Conservation (phyloP, 805 yeast genomes). For the Candida awuae region DNA sequence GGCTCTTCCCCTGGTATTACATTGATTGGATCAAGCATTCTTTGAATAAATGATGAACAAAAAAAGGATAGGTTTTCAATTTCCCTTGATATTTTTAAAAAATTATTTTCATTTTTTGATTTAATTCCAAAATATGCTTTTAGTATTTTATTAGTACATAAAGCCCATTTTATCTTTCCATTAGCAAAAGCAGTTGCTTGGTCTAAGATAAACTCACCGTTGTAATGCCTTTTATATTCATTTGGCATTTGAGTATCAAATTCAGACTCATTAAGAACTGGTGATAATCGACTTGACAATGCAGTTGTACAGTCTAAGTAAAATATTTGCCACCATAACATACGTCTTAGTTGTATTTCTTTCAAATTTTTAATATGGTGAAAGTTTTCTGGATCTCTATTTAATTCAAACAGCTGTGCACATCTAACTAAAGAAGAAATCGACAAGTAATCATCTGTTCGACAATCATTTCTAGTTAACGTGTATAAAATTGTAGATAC, state of each 20-base stretch:
- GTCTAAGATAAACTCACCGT: slow-evolving; percentile 32
- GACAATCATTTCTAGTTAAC: slow-evolving; percentile 45
- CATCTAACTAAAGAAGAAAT: slow-evolving; percentile 49
- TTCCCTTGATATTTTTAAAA: slow-evolving; percentile 1
- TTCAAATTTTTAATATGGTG: slow-evolving; percentile 40
- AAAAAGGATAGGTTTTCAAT: slow-evolving; percentile 16
- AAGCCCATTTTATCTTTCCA: slow-evolving; percentile 41
- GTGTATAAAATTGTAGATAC: slow-evolving; percentile 36
- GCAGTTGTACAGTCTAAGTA: slow-evolving; percentile 51
- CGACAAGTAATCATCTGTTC: slow-evolving; percentile 46
- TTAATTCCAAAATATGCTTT: slow-evolving; percentile 10
- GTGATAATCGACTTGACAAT: slow-evolving; percentile 47
- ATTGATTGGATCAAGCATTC: slow-evolving; percentile 18
- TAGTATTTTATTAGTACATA: slow-evolving; percentile 17
- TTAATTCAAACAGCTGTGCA: slow-evolving; percentile 47
- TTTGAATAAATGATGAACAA: slow-evolving; percentile 17
- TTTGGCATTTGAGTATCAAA: slow-evolving; percentile 51
- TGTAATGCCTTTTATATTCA: slow-evolving; percentile 25
- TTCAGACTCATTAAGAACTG: slow-evolving; percentile 44
- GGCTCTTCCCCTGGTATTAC: slow-evolving; percentile 13
- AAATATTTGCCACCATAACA: slow-evolving; percentile 59
- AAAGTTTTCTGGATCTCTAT: slow-evolving; percentile 48
- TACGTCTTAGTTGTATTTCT: slow-evolving; percentile 41
- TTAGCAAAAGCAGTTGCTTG: slow-evolving; percentile 43
- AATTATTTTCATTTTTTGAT: slow-evolving; percentile 6